Evolutionary conservation across 495 filamentous ascomycete genomes (phyloP).

Genomic region (Clohesyomyces aquaticus): DNA sequence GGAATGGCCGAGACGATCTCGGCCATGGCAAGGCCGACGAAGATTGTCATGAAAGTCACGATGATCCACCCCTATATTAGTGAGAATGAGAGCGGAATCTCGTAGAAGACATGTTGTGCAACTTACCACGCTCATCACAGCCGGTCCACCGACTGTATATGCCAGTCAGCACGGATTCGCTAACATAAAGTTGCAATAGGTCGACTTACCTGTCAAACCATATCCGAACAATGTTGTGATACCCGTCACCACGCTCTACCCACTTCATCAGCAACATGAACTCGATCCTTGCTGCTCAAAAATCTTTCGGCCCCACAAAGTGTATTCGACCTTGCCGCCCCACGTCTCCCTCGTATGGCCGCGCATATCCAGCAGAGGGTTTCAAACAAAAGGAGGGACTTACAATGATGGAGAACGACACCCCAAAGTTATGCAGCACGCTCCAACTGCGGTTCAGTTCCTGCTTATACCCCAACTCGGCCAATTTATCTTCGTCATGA

Average conservation of each 20-base stretch:
- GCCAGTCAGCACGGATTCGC: not conserved
- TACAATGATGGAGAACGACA: constrained; percentile 69
- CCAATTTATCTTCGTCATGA: constrained; percentile 58
- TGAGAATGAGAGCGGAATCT: not conserved
- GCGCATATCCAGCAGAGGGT: not conserved
- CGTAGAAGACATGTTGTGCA: not conserved
- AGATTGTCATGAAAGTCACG: constrained; percentile 60
- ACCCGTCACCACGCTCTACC: constrained; percentile 64
- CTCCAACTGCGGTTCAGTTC: constrained; percentile 65
- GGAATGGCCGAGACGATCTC: constrained; percentile 70
- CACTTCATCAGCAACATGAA: not conserved
- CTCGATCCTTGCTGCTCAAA: no score
- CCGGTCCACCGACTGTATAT: constrained; percentile 59
- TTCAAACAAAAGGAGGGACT: constrained; percentile 35
- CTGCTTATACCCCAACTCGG: constrained; percentile 66
- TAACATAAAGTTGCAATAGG: not conserved
- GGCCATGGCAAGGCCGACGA: constrained; percentile 64
- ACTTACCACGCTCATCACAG: constrained; percentile 49
- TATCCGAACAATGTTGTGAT: constrained; percentile 55
- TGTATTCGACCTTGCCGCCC: not conserved
- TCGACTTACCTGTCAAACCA: constrained; percentile 34
- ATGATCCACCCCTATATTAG: constrained; percentile 9
- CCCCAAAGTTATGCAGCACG: constrained; percentile 65
- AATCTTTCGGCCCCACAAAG: no score
- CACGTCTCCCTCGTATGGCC: not conserved